Evolutionary conservation across 257 asterid genomes (phyloP).

Genomic region (Solanum arcanum): DNA sequence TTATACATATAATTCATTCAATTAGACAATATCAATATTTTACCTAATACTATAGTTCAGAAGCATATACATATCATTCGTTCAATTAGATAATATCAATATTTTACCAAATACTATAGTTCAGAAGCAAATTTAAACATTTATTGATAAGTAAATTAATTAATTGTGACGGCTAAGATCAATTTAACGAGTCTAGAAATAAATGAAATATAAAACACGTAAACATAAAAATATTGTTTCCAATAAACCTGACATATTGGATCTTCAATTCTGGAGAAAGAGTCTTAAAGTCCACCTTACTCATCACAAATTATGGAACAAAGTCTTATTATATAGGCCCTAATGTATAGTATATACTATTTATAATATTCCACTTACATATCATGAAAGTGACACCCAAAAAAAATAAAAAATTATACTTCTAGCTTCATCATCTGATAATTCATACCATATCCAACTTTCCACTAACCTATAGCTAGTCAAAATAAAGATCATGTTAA

Average conservation of each 20-base stretch:
- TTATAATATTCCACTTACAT: slow-evolving; percentile 11
- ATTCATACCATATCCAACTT: slow-evolving; percentile 4
- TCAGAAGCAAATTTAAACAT: not conserved
- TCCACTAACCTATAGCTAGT: not conserved
- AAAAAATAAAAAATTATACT: not conserved
- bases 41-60: not conserved
- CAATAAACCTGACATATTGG: slow-evolving; percentile 14
- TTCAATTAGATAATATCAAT: not conserved
- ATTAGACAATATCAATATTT: not conserved
- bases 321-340: not conserved
- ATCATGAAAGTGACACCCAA: slow-evolving; percentile 21
- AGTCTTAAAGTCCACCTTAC: not conserved
- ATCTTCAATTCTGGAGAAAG: not conserved
- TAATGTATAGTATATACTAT: not conserved
- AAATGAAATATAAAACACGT: not conserved
- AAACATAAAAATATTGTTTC: slow-evolving; percentile 13
- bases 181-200: not conserved
- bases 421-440: not conserved
- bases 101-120: not conserved
- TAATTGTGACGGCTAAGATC: not conserved
- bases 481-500: not conserved
- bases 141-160: not conserved
- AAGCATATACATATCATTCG: not conserved
- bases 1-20: too few species aligned
- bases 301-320: slow-evolving; percentile 11